phyloP scores from a whole-genome alignment of 2,329 filamentous ascomycete species.

The Tolypocladium cylindrosporum region DNA sequence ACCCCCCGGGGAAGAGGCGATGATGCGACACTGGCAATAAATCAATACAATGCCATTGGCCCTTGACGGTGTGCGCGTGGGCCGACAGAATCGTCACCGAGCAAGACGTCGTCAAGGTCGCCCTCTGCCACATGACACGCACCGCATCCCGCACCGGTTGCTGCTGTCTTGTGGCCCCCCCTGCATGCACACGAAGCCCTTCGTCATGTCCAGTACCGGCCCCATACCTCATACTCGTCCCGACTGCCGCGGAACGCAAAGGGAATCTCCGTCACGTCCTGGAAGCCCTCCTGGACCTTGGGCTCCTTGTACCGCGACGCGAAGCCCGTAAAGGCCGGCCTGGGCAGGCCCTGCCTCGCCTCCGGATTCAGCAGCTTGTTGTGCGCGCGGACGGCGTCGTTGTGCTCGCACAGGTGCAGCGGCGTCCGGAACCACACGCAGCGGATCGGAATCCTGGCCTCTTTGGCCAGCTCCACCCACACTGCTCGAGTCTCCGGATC shows the following conservation, averaged over 20 bases:
- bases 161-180: not conserved
- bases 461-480: conserved; percentile 68
- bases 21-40: no score
- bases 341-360: conserved; percentile 60
- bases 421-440: conserved; percentile 78
- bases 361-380: conserved; percentile 73
- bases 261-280: conserved; percentile 64
- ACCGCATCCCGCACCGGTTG: not conserved
- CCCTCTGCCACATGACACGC: no score
- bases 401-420: conserved; percentile 66
- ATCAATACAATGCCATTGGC: not conserved
- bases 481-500: conserved; percentile 65
- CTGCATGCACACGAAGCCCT: not conserved
- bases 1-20: not conserved
- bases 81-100: not conserved
- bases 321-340: conserved; percentile 72
- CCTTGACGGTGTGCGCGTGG: not conserved
- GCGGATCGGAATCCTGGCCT: conserved; percentile 63
- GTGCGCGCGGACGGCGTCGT: conserved; percentile 71
- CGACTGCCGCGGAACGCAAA: conserved; percentile 67
- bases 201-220: conserved; percentile 60
- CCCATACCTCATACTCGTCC: conserved; percentile 63
- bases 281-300: conserved; percentile 65
- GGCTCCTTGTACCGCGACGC: conserved; percentile 64
- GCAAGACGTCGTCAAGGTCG: not conserved